phyloP scores from a whole-genome alignment of 2,329 filamentous ascomycete species.

The Hymenoscyphus fraxineus region DNA sequence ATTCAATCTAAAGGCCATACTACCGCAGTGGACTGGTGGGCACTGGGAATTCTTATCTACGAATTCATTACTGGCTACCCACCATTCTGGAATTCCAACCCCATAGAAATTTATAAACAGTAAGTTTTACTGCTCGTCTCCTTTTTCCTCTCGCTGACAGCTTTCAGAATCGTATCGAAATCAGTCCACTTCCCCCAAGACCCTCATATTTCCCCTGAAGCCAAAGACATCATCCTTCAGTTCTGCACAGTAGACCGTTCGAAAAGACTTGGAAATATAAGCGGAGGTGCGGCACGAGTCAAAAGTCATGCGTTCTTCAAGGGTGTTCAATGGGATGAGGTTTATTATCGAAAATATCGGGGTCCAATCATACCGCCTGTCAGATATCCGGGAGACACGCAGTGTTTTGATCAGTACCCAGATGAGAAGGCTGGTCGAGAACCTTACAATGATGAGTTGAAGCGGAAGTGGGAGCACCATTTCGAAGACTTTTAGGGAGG shows the following conservation, averaged over 20 bases:
- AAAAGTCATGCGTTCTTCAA: conserved; percentile 75
- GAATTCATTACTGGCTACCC: conserved; percentile 83
- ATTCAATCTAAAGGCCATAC: conserved; percentile 78
- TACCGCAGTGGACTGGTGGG: conserved; percentile 83
- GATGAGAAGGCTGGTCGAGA: conserved; percentile 65
- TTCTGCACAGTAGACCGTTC: conserved; percentile 78
- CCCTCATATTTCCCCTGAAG: conserved; percentile 60
- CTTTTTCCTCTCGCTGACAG: conserved; percentile 39
- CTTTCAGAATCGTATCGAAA: conserved; percentile 39
- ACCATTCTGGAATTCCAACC: conserved; percentile 83
- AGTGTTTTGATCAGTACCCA: conserved; percentile 82
- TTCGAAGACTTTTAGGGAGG: conserved; percentile 65
- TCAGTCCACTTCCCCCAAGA: conserved; percentile 43
- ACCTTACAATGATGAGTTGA: conserved; percentile 66
- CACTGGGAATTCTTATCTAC: conserved; percentile 77
- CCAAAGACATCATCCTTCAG: conserved; percentile 70
- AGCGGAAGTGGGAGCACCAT: conserved; percentile 63
- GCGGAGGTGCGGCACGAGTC: conserved; percentile 66
- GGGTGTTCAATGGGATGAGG: conserved; percentile 68
- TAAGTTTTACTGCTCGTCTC: conserved; percentile 37
- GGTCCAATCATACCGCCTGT: conserved; percentile 76
- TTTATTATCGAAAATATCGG: conserved; percentile 59
- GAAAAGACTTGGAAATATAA: conserved; percentile 73
- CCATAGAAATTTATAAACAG: conserved; percentile 83
- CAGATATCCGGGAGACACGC: conserved; percentile 67